Conservation (phyloP, 2,329 filamentous ascomycete species). For the Dactylellina parvicollis region DNA sequence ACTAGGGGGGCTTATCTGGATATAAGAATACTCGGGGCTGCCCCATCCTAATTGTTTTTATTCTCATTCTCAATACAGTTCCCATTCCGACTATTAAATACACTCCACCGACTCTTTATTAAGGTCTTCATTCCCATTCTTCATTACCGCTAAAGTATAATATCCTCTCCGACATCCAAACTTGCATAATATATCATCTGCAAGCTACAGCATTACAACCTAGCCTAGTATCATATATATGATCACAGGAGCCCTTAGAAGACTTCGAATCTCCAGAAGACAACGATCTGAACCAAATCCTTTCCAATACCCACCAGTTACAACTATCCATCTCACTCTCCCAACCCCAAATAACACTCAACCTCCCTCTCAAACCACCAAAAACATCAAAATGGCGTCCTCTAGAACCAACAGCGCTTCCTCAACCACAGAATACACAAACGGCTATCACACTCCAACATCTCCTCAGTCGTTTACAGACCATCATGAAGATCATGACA, state of each 20-base stretch:
- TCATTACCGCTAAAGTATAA: not conserved
- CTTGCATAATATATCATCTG: not conserved
- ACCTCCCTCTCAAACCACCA: not conserved
- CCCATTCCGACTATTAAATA: not conserved
- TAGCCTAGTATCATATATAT: constrained; percentile 29
- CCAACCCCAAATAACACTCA: constrained; percentile 4
- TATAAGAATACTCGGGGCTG: constrained; percentile 40
- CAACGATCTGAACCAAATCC: not conserved
- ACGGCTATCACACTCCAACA: constrained; percentile 41
- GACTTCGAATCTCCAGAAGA: constrained; percentile 19
- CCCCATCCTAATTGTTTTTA: not conserved
- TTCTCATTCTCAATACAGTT: not conserved
- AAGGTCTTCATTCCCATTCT: not conserved
- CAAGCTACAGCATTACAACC: no score
- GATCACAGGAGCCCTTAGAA: constrained; percentile 34
- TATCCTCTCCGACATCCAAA: no score
- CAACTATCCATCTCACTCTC: constrained; percentile 22
- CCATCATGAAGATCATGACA: constrained; percentile 5
- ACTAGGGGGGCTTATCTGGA: constrained; percentile 18
- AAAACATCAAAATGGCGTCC: constrained; percentile 32
- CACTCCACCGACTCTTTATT: not conserved
- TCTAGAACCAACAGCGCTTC: constrained; percentile 42
- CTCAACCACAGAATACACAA: constrained; percentile 43
- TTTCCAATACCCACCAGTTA: constrained; percentile 5
- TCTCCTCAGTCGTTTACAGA: constrained; percentile 32